Base-by-base conservation (phyloP, 495 filamentous ascomycete genomes). In the Daldinia childiae region DNA sequence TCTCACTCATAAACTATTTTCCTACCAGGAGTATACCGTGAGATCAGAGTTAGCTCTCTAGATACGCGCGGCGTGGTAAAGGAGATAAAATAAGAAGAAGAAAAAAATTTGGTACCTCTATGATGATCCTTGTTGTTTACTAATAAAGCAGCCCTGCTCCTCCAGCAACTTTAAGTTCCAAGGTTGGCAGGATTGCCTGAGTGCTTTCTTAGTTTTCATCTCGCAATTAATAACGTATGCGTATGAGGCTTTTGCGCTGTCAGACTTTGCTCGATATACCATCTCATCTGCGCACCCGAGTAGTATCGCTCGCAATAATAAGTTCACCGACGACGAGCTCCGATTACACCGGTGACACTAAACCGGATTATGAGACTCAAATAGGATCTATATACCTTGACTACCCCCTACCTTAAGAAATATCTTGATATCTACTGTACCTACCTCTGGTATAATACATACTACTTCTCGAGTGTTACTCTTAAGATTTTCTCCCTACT, bases 41-140 rank as follows among this genome's bases (percentile, higher is more conserved):
- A 19, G 43, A 24, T 48, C 19, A 52, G 19, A 52, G 38, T 57
- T 61, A 26, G 56, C 39, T 62, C 39, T 62, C 54, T 19, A 51
- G 41, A 52, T 34, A 34, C 36, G 38, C 61, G 60, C 56, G 61
- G 19, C 48, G 36, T 39, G 34, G 41, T 34, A 8, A 34, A 63
- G 32, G 34, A 60, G 57, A 62, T 30, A 30, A 30, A 30, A 54
- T 54, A 27, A 15, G 27, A n/a, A n/a, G n/a, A n/a, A n/a, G n/a
- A n/a, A n/a, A n/a, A n/a, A 27, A 54, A 54, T n/a, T 3, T 54
- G 27, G 26, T 15, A 24, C 50, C 26, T 54, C 50, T 15, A 34
- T 55, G 63, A 9, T 48, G 27, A 72, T 64, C 63, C 58, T 61
- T 71, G 56, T 57, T 65, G 4, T 56, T 50, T 29, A 64, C 15